A percentile compares a stretch with the other conserved stretches of the same genome.
Evolutionary conservation across 2,329 filamentous ascomycete species (phyloP).

Genomic region (Ceratocystis cubensis): DNA sequence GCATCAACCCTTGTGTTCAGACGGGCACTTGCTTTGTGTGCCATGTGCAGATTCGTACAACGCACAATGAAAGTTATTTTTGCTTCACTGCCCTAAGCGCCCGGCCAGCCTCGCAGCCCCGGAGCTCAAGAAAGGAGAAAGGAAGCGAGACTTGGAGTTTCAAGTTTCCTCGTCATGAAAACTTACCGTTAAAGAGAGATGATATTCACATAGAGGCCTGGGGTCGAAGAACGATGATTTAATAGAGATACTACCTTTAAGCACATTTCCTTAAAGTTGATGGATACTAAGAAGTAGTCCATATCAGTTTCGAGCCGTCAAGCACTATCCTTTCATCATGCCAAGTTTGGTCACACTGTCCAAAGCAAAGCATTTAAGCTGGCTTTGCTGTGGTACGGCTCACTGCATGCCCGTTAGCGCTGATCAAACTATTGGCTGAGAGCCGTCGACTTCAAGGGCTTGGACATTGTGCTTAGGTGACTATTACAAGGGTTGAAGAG

Average conservation of each 20-base stretch:
- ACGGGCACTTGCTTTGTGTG: not conserved
- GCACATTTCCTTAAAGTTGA: not conserved
- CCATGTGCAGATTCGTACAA: not conserved
- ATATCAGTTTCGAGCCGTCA: not conserved
- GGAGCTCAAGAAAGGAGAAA: not conserved
- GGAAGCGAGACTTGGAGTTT: not conserved
- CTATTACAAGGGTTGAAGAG: not conserved
- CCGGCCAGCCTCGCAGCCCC: not conserved
- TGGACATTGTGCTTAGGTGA: not conserved
- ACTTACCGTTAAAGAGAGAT: not conserved
- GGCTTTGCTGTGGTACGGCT: not conserved
- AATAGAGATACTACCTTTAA: not conserved
- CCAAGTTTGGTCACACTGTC: not conserved
- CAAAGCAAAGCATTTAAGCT: not conserved
- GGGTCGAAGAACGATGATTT: no score
- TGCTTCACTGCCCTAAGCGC: not conserved
- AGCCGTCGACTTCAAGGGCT: not conserved
- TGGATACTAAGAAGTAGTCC: not conserved
- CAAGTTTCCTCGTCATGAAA: not conserved
- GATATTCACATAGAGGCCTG: not conserved
- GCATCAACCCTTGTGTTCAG: no score
- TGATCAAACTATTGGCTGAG: not conserved
- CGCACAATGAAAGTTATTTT: not conserved
- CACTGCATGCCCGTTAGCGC: not conserved
- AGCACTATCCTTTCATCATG: not conserved